phyloP scores from a whole-genome alignment of 2,329 filamentous ascomycete genomes.

The Sclerotinia subarctica region DNA sequence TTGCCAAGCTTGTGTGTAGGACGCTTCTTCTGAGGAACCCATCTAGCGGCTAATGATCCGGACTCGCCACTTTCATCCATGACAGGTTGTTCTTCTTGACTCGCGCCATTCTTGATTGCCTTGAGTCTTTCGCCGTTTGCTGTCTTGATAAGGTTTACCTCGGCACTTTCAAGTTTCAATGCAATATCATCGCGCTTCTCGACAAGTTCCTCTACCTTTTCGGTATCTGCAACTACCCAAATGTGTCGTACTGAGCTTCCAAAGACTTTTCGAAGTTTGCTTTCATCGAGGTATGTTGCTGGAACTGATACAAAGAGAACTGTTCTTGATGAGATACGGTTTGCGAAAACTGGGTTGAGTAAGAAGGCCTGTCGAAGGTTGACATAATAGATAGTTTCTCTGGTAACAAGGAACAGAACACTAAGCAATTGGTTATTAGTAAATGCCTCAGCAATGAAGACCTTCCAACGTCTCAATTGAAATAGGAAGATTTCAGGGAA shows the following conservation, averaged over 20 bases:
- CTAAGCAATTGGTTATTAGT: background rate
- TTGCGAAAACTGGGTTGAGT: slow-evolving; percentile 77
- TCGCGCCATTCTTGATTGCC: slow-evolving; percentile 58
- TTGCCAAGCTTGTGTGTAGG: slow-evolving; percentile 72
- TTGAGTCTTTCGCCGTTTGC: slow-evolving; percentile 72
- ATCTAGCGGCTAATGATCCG: slow-evolving; percentile 68
- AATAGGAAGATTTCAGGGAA: background rate
- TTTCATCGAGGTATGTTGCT: slow-evolving; percentile 69
- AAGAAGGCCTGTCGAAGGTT: slow-evolving; percentile 91
- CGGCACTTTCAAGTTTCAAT: slow-evolving; percentile 78
- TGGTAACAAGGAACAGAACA: slow-evolving; percentile 80
- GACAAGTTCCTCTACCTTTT: slow-evolving; percentile 75
- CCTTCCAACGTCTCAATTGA: no score
- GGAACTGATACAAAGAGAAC: slow-evolving; percentile 88
- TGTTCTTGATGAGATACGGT: slow-evolving; percentile 83
- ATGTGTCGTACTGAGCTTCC: slow-evolving; percentile 76
- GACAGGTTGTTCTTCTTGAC: slow-evolving; percentile 43
- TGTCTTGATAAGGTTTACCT: slow-evolving; percentile 78
- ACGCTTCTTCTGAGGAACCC: slow-evolving; percentile 69
- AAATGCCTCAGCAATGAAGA: background rate
- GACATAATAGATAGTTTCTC: slow-evolving; percentile 88
- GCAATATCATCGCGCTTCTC: slow-evolving; percentile 77
- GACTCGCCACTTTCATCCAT: slow-evolving; percentile 62
- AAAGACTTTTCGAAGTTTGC: slow-evolving; percentile 76
- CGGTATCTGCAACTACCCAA: slow-evolving; percentile 78